Percentiles rank a stretch among this genome's conserved stretches.
Conservation (phyloP, 2,329 filamentous ascomycete species). For the Pseudocercospora fuligena region DNA sequence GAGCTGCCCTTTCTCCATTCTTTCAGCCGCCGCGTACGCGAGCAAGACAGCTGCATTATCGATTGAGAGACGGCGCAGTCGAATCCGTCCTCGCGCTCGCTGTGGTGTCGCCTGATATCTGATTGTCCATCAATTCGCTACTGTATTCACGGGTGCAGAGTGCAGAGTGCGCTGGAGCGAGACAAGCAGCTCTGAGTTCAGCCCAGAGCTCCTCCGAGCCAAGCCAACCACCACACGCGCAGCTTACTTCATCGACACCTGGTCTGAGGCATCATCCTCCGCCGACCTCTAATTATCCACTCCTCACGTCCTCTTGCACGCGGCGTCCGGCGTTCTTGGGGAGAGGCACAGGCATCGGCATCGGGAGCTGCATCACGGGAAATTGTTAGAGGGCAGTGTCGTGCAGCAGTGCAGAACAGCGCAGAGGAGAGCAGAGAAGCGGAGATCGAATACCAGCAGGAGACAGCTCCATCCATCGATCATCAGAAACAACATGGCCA, state of each 20-base stretch:
- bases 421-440: background rate
- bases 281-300: conserved; percentile 8
- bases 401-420: conserved; percentile 8
- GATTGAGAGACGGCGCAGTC: background rate
- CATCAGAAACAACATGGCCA: conserved; percentile 33
- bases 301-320: conserved; percentile 22
- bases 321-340: conserved; percentile 32
- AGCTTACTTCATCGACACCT: conserved; percentile 20
- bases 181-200: conserved; percentile 5
- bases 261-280: conserved; percentile 7
- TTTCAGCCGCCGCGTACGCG: conserved; percentile 9
- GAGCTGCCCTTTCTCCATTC: background rate
- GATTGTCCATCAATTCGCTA: background rate
- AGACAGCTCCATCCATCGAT: background rate
- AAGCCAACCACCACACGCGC: conserved; percentile 7
- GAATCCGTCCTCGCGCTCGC: background rate
- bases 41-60: conserved; percentile 6
- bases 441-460: background rate
- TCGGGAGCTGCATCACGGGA: conserved; percentile 10
- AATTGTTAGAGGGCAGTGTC: background rate
- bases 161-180: background rate
- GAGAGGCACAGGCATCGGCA: conserved; percentile 12
- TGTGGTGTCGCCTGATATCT: background rate
- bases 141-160: background rate
- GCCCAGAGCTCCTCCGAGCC: conserved; percentile 4